Evolutionary conservation across 2,329 filamentous ascomycete species (phyloP).

Genomic region (Tolypocladium sp.): DNA sequence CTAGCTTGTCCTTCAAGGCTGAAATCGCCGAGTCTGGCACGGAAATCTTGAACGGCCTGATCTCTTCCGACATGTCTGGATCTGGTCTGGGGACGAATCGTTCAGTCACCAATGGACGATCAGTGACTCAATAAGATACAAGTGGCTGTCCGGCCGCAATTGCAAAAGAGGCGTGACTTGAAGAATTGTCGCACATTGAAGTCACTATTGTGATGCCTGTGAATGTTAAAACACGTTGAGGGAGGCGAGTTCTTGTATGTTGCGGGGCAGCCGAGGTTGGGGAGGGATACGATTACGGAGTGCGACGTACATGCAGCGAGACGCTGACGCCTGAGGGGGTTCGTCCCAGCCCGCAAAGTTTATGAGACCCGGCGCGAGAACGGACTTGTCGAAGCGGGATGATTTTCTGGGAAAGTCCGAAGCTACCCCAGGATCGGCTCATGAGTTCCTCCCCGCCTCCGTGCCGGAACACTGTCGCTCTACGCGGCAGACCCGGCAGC

Average conservation of each 20-base stretch:
- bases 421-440: not conserved
- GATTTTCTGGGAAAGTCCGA: not conserved
- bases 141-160: not conserved
- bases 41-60: slow-evolving; percentile 24
- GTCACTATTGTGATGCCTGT: no score
- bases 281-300: not conserved
- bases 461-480: not conserved
- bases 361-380: not conserved
- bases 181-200: not conserved
- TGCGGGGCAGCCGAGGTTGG: not conserved
- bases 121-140: not conserved
- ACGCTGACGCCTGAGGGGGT: not conserved
- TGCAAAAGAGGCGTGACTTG: not conserved
- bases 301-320: not conserved
- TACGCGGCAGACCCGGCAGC: not conserved
- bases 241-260: not conserved
- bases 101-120: not conserved
- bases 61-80: slow-evolving; percentile 1
- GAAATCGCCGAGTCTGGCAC: slow-evolving; percentile 21
- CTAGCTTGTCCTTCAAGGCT: slow-evolving; percentile 20
- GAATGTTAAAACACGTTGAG: not conserved
- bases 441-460: not conserved
- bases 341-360: not conserved
- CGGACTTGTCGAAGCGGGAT: not conserved
- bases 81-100: no score